A percentile compares a stretch with the other conserved stretches of the same genome.
These are phyloP conservation scores for Marasmius oreades DNA, from an alignment of 1,284 basidiomycete species.

Conservation along the genomic window DNA sequence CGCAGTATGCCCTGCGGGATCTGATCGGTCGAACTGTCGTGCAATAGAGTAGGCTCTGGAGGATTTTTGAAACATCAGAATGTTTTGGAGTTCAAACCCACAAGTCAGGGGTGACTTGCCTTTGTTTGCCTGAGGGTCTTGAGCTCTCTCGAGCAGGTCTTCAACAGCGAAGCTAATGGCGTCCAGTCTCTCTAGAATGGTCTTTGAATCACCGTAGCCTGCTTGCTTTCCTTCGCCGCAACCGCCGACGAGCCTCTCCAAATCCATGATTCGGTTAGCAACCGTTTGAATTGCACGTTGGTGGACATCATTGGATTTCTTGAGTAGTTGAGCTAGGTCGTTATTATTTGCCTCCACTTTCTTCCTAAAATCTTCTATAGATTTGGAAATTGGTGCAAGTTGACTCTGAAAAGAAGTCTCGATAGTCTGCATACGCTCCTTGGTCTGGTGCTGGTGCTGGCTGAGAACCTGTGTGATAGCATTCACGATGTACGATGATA, in stretches of 20 bases:
- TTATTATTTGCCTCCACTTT: neutral
- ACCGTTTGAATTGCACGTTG: neutral
- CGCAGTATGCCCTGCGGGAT: no score
- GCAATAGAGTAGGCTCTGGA: neutral
- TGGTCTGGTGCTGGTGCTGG: no score
- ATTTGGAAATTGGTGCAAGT: no score
- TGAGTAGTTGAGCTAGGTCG: neutral
- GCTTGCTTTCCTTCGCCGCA: neutral
- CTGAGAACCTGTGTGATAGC: no score
- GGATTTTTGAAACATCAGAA: neutral
- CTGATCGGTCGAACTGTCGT: neutral
- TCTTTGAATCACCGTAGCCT: neutral
- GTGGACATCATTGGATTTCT: neutral
- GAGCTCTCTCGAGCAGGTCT: neutral
- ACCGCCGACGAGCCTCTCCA: neutral
- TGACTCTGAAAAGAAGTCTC: no score
- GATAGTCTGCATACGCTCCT: no score
- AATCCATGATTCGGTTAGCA: neutral
- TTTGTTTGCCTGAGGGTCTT: neutral
- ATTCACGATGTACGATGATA: no score
- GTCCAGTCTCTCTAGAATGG: neutral
- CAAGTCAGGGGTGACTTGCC: neutral
- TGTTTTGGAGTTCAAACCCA: neutral
- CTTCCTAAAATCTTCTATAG: neutral
- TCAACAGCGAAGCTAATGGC: neutral